Evolutionary conservation across 768 basidiomycete genomes (phyloP).

Genomic region (Psilocybe azurescens): DNA sequence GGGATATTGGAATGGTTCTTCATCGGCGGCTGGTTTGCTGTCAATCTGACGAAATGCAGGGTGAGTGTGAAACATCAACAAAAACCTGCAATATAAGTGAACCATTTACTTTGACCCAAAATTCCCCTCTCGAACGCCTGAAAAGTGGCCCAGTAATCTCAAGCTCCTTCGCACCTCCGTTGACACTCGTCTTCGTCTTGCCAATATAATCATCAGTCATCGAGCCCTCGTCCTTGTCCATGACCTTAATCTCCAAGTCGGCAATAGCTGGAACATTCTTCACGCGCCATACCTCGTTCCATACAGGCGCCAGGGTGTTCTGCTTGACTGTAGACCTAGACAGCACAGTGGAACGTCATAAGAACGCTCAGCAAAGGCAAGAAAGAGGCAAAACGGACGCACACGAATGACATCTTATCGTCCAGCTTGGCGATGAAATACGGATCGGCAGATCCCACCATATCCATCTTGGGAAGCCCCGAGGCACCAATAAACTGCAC

Average conservation of each 20-base stretch:
- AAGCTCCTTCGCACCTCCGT: conserved; percentile 65
- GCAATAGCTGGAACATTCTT: conserved; percentile 77
- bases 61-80: neutral
- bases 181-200: conserved; percentile 57
- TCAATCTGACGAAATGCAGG: conserved; percentile 52
- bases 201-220: conserved; percentile 70
- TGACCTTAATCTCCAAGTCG: conserved; percentile 60
- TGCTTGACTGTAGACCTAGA: conserved; percentile 68
- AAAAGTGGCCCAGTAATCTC: conserved; percentile 61
- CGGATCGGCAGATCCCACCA: conserved; percentile 67
- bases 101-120: conserved; percentile 67
- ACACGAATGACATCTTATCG: conserved; percentile 65
- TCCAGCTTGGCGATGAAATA: conserved; percentile 77
- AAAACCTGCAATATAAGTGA: neutral
- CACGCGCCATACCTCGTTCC: conserved; percentile 78
- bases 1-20: conserved; percentile 44
- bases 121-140: conserved; percentile 57
- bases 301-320: conserved; percentile 66
- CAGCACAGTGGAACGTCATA: neutral
- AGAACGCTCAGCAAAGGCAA: neutral
- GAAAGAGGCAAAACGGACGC: conserved; percentile 25
- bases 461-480: conserved; percentile 72
- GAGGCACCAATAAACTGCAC: conserved; percentile 73
- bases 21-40: conserved; percentile 46
- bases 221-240: conserved; percentile 69